phyloP scores from a whole-genome alignment of 2,329 filamentous ascomycete genomes.

The Fusarium nelsonii region DNA sequence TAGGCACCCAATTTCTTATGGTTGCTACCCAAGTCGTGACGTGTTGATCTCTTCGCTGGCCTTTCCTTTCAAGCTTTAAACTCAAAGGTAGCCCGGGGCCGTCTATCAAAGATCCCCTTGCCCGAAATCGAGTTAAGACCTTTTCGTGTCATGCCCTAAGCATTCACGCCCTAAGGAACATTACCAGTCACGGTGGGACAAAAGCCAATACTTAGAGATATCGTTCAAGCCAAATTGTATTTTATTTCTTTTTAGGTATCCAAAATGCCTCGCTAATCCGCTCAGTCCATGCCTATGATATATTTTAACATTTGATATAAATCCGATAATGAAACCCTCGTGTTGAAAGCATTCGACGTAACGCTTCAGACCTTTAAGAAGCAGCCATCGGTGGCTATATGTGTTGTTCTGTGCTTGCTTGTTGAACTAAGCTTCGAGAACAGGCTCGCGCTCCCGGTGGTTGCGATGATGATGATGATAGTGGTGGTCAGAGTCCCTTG shows the following conservation, averaged over 20 bases:
- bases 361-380: constrained; percentile 26
- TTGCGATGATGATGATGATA: constrained; percentile 53
- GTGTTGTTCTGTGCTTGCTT: background rate
- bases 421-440: constrained; percentile 33
- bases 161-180: background rate
- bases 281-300: constrained; percentile 30
- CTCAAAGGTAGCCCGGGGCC: constrained; percentile 22
- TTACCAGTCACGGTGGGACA: background rate
- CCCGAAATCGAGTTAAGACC: background rate
- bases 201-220: background rate
- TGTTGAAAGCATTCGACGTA: constrained; percentile 25
- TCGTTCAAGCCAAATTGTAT: constrained; percentile 8
- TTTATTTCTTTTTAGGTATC: constrained; percentile 29
- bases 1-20: constrained; percentile 18
- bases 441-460: constrained; percentile 50
- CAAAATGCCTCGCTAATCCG: constrained; percentile 36
- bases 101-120: constrained; percentile 9
- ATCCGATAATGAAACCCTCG: constrained; percentile 6
- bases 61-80: constrained; percentile 23
- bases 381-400: background rate
- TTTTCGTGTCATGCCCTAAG: background rate
- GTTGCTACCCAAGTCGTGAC: constrained; percentile 19
- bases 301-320: constrained; percentile 26
- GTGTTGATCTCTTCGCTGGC: constrained; percentile 11
- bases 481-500: constrained; percentile 51